Conservation (phyloP, 2,329 filamentous ascomycete genomes). For the Xylaria sp. region DNA sequence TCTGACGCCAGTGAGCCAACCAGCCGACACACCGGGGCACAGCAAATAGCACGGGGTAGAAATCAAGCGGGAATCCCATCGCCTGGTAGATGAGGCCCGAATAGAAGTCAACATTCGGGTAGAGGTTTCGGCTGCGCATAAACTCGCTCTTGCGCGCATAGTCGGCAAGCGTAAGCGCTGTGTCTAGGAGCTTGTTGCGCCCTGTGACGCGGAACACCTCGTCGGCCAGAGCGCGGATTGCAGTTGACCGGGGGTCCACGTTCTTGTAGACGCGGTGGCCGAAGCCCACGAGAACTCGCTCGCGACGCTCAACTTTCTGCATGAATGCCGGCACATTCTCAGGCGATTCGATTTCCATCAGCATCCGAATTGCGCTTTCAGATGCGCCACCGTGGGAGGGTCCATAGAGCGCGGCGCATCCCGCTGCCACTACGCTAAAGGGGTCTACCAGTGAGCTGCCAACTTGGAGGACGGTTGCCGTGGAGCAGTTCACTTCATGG, state of each 20-base stretch:
- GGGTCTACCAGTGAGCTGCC: constrained; percentile 67
- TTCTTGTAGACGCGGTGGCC: constrained; percentile 67
- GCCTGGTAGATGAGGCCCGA: constrained; percentile 64
- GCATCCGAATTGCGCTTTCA: constrained; percentile 65
- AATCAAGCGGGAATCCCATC: constrained; percentile 64
- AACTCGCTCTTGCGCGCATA: constrained; percentile 60
- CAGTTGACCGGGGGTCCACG: constrained; percentile 63
- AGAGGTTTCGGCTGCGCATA: constrained; percentile 61
- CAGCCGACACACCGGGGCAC: constrained; percentile 63
- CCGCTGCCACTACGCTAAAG: constrained; percentile 63
- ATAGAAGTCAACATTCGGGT: constrained; percentile 65
- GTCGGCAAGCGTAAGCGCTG: constrained; percentile 58
- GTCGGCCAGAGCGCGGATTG: constrained; percentile 61
- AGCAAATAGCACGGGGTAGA: constrained; percentile 63
- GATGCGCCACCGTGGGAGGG: constrained; percentile 70
- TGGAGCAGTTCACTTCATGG: constrained; percentile 69
- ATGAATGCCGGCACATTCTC: constrained; percentile 64
- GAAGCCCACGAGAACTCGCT: constrained; percentile 65
- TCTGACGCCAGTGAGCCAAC: constrained; percentile 64
- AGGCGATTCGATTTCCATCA: constrained; percentile 62
- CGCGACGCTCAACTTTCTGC: constrained; percentile 60
- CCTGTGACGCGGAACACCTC: constrained; percentile 62
- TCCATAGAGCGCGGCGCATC: constrained; percentile 65
- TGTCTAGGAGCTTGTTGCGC: constrained; percentile 63
- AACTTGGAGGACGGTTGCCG: constrained; percentile 66